These are phyloP conservation scores for Fragaria nilgerrensis DNA, from an alignment of 306 rosid species.

Conservation along the genomic window DNA sequence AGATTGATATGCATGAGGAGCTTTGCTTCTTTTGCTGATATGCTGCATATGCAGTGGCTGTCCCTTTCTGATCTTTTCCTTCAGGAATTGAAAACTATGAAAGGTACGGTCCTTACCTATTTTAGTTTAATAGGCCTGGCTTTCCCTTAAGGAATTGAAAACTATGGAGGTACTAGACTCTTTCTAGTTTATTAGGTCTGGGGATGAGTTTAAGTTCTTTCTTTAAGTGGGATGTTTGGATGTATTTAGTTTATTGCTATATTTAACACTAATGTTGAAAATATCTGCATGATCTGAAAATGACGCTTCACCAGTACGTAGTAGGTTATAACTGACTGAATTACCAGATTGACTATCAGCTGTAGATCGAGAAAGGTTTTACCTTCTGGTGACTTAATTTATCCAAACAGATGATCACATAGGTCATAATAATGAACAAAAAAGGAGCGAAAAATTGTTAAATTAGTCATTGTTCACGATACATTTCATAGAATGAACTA, in stretches of 20 bases:
- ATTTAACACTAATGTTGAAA: background rate
- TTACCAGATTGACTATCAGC: background rate
- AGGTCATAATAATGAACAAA: too few species aligned
- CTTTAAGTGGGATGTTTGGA: background rate
- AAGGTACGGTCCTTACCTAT: background rate
- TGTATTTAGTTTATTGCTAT: background rate
- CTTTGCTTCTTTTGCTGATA: background rate
- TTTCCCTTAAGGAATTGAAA: background rate
- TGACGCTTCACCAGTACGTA: background rate
- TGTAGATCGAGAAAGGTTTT: background rate
- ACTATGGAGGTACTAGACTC: background rate
- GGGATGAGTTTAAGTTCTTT: slow-evolving; percentile 5
- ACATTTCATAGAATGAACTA: background rate
- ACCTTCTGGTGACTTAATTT: background rate
- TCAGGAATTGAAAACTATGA: background rate
- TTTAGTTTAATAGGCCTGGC: background rate
- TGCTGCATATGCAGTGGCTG: background rate
- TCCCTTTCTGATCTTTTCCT: background rate
- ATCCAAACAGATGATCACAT: background rate
- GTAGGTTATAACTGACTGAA: background rate
- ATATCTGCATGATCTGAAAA: background rate
- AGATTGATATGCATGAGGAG: background rate
- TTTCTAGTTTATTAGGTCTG: background rate
- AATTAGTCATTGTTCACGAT: too few species aligned
- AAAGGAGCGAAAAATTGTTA: too few species aligned